Conservation (phyloP, 2,329 filamentous ascomycete genomes). For the Madurella fahalii region DNA sequence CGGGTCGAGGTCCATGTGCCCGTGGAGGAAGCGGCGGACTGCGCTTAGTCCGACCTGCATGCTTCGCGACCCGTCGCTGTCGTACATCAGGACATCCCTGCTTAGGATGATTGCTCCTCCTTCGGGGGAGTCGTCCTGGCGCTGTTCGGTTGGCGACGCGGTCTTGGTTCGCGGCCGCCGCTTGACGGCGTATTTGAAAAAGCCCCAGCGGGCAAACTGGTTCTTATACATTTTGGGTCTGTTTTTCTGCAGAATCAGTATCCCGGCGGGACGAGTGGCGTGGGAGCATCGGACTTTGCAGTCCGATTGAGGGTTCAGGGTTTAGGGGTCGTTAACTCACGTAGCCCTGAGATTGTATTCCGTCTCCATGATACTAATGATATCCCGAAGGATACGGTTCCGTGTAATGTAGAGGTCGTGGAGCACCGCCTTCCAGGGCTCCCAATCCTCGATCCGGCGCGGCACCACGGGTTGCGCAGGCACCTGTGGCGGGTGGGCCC, state of each 20-base stretch:
- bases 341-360: slow-evolving; percentile 24
- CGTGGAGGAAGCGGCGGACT: slow-evolving; percentile 23
- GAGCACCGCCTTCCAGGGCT: slow-evolving; percentile 24
- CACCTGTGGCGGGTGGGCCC: background rate
- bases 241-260: background rate
- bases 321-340: slow-evolving; percentile 19
- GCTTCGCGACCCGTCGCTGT: slow-evolving; percentile 14
- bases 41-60: slow-evolving; percentile 22
- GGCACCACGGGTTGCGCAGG: slow-evolving; percentile 18
- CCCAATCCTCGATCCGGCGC: slow-evolving; percentile 24
- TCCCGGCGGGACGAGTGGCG: too few species aligned
- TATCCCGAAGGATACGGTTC: slow-evolving; percentile 25
- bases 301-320: too few species aligned
- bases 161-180: slow-evolving; percentile 13
- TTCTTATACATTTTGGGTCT: slow-evolving; percentile 29
- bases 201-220: slow-evolving; percentile 25
- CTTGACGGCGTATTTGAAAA: slow-evolving; percentile 28
- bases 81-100: slow-evolving; percentile 12
- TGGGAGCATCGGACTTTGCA: too few species aligned
- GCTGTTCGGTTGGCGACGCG: slow-evolving; percentile 4
- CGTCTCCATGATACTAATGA: slow-evolving; percentile 25
- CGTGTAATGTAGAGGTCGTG: slow-evolving; percentile 27
- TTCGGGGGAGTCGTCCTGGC: slow-evolving; percentile 12
- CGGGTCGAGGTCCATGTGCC: slow-evolving; percentile 19
- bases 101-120: background rate